Base-by-base conservation (phyloP, 1,139 yeast genomes). In the Debaryomycetaceae sp. region DNA sequence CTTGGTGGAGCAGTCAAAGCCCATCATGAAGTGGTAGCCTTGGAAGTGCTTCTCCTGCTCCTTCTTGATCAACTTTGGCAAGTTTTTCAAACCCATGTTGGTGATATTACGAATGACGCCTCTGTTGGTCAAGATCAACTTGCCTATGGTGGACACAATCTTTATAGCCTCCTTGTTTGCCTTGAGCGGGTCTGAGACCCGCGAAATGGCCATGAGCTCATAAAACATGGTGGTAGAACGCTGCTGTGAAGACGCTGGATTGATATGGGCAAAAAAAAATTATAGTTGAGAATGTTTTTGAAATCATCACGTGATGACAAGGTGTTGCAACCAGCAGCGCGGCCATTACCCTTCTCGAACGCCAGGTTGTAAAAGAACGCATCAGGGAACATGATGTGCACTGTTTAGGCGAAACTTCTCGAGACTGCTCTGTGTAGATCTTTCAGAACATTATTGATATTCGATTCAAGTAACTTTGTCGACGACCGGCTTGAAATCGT, bases 21-120 rank as follows among this genome's bases (percentile, higher is more conserved):
- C 70, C 78, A 91, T 76, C 41, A 84, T 59, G 48, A 89, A 89
- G 48, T 86, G 91, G 39, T 81, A 82, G 2, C 96, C 97, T 53
- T 85, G 89, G 53, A 85, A 84, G 55, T 89, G 95, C 42, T 78
- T 72, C 53, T 88, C 95, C 53, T 89, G 94, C 51, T 86, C 88
- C 53, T 84, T 85, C 46, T 80, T 77, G 58, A 85, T 72, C 42
- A 89, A 75, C 45, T 78, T 80, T 12, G 97, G 96, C 36, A 91
- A 71, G 23, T 79, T 79, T 39, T 75, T 73, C 30, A 80, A 73
- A 2, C 96, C 96, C 58, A 88, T 61, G 42, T 89, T 82, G 33
- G 83, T 75, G 32, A 89, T 75, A 41, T 78, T 80, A 53, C 97
- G 75, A 27, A 91, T 78, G 12, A 91, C 88, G 31, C 98, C 98